Conservation (phyloP, 306 rosid species). For the Prosopis cineraria region DNA sequence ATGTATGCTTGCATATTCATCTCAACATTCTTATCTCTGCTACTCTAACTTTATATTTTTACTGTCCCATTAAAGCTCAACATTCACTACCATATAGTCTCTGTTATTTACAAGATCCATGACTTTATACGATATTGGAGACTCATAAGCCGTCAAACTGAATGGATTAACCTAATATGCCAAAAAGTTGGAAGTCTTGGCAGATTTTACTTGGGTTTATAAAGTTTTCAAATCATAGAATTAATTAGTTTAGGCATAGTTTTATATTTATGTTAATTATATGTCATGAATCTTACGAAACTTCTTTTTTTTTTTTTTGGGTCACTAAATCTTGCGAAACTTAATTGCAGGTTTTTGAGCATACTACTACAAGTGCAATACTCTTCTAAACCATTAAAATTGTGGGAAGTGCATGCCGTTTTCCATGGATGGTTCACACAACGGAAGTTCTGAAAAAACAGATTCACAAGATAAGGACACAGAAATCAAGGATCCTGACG, state of each 20-base stretch:
- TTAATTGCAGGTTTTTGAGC: slow-evolving; percentile 48
- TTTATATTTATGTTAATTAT: slow-evolving; percentile 5
- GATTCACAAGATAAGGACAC: slow-evolving; percentile 36
- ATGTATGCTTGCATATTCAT: too few relatives aligned
- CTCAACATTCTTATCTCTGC: too few relatives aligned
- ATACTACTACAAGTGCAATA: slow-evolving; percentile 19
- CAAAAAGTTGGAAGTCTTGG: not conserved
- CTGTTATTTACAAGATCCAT: too few relatives aligned
- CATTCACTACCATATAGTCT: too few relatives aligned
- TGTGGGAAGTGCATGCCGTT: slow-evolving; percentile 36
- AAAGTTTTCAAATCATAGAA: not conserved
- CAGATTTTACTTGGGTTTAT: not conserved
- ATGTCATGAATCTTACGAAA: slow-evolving; percentile 5
- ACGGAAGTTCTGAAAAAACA: slow-evolving; percentile 41
- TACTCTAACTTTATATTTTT: too few relatives aligned
- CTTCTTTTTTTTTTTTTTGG: not conserved
- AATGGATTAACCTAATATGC: not conserved
- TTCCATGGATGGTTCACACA: slow-evolving; percentile 44
- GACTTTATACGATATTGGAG: slow-evolving; percentile 4
- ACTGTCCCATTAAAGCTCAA: too few relatives aligned
- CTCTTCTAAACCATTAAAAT: slow-evolving; percentile 3
- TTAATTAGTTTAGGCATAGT: slow-evolving; percentile 7
- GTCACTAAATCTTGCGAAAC: not conserved
- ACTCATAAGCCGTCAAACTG: not conserved
- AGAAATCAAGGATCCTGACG: slow-evolving; percentile 56